phyloP scores from a whole-genome alignment of 805 yeast species.

The Candida rishiriensis region DNA sequence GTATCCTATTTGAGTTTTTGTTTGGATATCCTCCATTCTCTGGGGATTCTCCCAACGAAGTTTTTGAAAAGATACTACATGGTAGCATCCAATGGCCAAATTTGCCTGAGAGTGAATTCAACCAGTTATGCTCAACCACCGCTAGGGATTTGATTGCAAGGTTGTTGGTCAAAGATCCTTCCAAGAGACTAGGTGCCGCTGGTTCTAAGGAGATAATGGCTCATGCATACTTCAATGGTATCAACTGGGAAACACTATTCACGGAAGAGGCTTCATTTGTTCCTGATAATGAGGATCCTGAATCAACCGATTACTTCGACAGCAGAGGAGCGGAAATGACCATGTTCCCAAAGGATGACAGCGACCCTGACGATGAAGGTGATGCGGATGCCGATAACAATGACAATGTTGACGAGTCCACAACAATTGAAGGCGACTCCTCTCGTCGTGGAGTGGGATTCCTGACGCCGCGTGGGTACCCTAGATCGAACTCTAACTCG shows the following conservation, averaged over 20 bases:
- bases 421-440: slow-evolving; percentile 8
- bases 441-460: neutral
- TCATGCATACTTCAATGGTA: slow-evolving; percentile 72
- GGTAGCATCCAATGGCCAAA: slow-evolving; percentile 85
- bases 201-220: slow-evolving; percentile 75
- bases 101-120: slow-evolving; percentile 49
- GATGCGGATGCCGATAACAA: slow-evolving; percentile 28
- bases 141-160: slow-evolving; percentile 72
- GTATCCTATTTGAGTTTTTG: slow-evolving; percentile 86
- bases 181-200: slow-evolving; percentile 64
- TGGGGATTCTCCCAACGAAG: slow-evolving; percentile 70
- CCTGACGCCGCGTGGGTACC: slow-evolving; percentile 1
- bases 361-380: slow-evolving; percentile 9
- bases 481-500: slow-evolving; percentile 21
- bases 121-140: slow-evolving; percentile 48
- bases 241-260: slow-evolving; percentile 73
- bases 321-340: slow-evolving; percentile 77
- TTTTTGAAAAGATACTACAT: slow-evolving; percentile 73
- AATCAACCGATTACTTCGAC: slow-evolving; percentile 88
- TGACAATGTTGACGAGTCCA: slow-evolving; percentile 9
- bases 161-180: slow-evolving; percentile 61
- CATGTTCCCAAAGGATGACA: slow-evolving; percentile 49
- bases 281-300: slow-evolving; percentile 75
- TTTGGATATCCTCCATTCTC: slow-evolving; percentile 96
- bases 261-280: slow-evolving; percentile 75